phyloP scores from a whole-genome alignment of 2,329 filamentous ascomycete genomes.

The Lanzia echinophila region DNA sequence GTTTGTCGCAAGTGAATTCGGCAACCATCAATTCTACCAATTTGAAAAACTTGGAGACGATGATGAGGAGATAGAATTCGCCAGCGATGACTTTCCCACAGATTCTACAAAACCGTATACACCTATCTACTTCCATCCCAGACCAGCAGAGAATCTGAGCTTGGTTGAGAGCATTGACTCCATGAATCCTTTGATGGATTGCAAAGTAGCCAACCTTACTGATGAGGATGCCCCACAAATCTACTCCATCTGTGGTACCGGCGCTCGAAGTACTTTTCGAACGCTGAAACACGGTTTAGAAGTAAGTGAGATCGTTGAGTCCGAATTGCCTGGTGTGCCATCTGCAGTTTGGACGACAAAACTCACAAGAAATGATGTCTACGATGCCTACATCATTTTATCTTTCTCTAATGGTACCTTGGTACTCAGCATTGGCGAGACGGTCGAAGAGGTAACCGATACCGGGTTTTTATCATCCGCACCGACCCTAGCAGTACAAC shows the following conservation, averaged over 20 bases:
- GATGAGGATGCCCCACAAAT: slow-evolving; percentile 95
- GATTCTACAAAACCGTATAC: slow-evolving; percentile 67
- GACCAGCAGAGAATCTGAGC: slow-evolving; percentile 73
- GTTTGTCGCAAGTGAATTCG: slow-evolving; percentile 85
- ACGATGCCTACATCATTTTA: slow-evolving; percentile 91
- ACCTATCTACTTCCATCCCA: slow-evolving; percentile 78
- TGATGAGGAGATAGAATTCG: slow-evolving; percentile 80
- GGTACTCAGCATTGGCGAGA: slow-evolving; percentile 91
- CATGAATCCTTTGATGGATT: slow-evolving; percentile 86
- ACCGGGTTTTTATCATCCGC: slow-evolving; percentile 87
- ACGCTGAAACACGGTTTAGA: slow-evolving; percentile 89
- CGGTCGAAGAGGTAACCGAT: slow-evolving; percentile 90
- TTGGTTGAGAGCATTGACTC: slow-evolving; percentile 79
- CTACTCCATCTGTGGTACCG: slow-evolving; percentile 83
- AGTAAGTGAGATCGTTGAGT: slow-evolving; percentile 93
- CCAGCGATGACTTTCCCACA: slow-evolving; percentile 72
- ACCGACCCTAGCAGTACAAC: slow-evolving; percentile 84
- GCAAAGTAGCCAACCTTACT: slow-evolving; percentile 84
- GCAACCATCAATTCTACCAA: slow-evolving; percentile 92
- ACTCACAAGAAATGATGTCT: slow-evolving; percentile 71
- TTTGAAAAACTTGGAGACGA: slow-evolving; percentile 97
- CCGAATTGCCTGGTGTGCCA: slow-evolving; percentile 80
- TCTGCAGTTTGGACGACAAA: slow-evolving; percentile 95
- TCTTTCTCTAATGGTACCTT: slow-evolving; percentile 86
- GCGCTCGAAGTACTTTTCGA: slow-evolving; percentile 82